Conservation (phyloP, 2,329 filamentous ascomycete species). For the Cladosporium sp. region DNA sequence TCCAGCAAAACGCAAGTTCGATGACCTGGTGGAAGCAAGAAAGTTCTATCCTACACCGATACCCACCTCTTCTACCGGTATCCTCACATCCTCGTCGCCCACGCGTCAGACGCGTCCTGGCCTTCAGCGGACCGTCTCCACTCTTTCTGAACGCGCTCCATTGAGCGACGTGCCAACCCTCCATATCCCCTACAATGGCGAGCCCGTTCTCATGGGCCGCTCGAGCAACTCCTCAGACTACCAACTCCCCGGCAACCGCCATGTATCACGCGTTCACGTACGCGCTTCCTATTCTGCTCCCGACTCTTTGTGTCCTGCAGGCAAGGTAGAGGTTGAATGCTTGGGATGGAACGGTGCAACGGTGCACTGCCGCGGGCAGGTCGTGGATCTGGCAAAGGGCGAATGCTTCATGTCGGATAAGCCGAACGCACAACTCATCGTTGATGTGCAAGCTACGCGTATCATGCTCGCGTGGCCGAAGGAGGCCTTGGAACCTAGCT, state of each 20-base stretch:
- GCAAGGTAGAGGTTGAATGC: slow-evolving; percentile 83
- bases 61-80: slow-evolving; percentile 88
- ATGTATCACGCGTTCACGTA: slow-evolving; percentile 91
- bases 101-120: slow-evolving; percentile 45
- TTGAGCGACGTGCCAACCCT: slow-evolving; percentile 78
- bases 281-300: slow-evolving; percentile 77
- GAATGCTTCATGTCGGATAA: slow-evolving; percentile 89
- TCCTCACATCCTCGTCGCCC: slow-evolving; percentile 76
- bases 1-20: slow-evolving; percentile 61
- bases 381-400: slow-evolving; percentile 80
- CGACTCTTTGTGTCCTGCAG: slow-evolving; percentile 61
- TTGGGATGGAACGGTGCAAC: slow-evolving; percentile 94
- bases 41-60: slow-evolving; percentile 86
- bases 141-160: slow-evolving; percentile 73
- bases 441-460: slow-evolving; percentile 89
- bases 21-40: slow-evolving; percentile 44
- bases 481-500: slow-evolving; percentile 44
- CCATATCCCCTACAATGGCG: slow-evolving; percentile 74
- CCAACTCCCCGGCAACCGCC: slow-evolving; percentile 84
- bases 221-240: slow-evolving; percentile 95
- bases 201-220: slow-evolving; percentile 79
- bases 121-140: slow-evolving; percentile 58
- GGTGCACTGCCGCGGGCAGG: slow-evolving; percentile 82
- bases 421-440: slow-evolving; percentile 82
- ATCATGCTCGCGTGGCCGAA: slow-evolving; percentile 86